Evolutionary conservation across 2,329 filamentous ascomycete species (phyloP).

Genomic region (Diaporthe sp.): DNA sequence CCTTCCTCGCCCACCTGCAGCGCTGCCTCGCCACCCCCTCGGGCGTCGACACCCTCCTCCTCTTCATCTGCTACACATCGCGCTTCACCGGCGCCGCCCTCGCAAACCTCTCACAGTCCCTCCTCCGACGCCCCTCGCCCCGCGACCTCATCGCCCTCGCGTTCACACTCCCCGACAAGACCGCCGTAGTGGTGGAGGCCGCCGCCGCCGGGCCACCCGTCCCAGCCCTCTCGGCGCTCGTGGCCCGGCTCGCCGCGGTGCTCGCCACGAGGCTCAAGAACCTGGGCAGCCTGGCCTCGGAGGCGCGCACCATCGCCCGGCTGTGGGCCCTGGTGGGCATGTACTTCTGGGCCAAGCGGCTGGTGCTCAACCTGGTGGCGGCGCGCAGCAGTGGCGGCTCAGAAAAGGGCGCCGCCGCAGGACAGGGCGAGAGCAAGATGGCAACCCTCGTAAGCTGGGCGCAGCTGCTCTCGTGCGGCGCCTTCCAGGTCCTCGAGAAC

Average conservation of each 20-base stretch:
- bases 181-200: constrained; percentile 53
- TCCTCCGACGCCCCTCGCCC: constrained; percentile 61
- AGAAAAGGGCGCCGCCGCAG: constrained; percentile 44
- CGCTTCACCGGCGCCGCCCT: constrained; percentile 65
- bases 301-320: constrained; percentile 78
- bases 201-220: constrained; percentile 20
- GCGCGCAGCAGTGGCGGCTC: constrained; percentile 40
- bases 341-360: constrained; percentile 72
- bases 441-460: constrained; percentile 67
- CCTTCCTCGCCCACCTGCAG: constrained; percentile 65
- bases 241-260: constrained; percentile 60
- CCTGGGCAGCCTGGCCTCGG: constrained; percentile 74
- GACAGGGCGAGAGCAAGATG: constrained; percentile 51
- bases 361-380: constrained; percentile 51
- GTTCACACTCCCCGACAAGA: constrained; percentile 60
- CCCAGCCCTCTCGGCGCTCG: constrained; percentile 41
- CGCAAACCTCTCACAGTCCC: constrained; percentile 63
- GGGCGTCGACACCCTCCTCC: constrained; percentile 77
- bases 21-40: constrained; percentile 75
- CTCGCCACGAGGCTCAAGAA: constrained; percentile 65
- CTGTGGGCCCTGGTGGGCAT: constrained; percentile 83
- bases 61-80: constrained; percentile 75
- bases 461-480: constrained; percentile 74
- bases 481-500: constrained; percentile 87
- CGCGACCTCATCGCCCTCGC: constrained; percentile 64